Evolutionary conservation across 2,329 filamentous ascomycete genomes (phyloP), one percentile per base, ranked within the genome.

Genomic region (Cytospora leucostoma): DNA sequence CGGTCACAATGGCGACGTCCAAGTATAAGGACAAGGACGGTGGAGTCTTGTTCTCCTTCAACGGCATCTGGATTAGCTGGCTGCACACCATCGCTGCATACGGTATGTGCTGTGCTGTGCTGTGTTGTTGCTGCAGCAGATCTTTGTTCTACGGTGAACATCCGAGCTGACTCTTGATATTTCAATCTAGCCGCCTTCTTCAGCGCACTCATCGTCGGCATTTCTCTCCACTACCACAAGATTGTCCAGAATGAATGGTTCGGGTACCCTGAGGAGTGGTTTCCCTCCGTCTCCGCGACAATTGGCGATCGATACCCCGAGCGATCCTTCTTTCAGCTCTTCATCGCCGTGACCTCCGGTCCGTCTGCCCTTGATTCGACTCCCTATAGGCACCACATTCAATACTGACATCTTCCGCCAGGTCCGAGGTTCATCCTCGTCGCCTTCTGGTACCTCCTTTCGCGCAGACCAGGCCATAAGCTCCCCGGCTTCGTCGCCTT

Each of bases 231-330:
- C 78, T 98, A 95, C 79, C 86, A 90, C 73, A 99, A 99, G 81
- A 99, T 99, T 70, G 95, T 99, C 62, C 83, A 97, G 77, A 99
- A 99, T 78, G 93, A 99, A 77, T 91, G 93, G 79, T 96, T 93
- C 76, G 92, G 92, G 70, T 97, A 96, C 74, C 93, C 93, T 1
- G 82, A 96, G 69, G 93, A 97, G 81, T 97, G 93, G 93, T 97
- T 97, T 73, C 93, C 93, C 64, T 97, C 93, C 51, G 93, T 97
- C 27, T 97, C 94, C 35, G 89, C 95, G 49, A 98, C 95, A 40
- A 99, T 99, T 78, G 95, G 95, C 74, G 95, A 99, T 77, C 88
- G 93, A 68, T 98, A 97, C 73, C 95, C 95, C 59, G 95, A 99
- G 78, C 89, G 95, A 65, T 96, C 95, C 17, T 90, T 98, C 71